Evolutionary conservation across 176 grass and related monocot genomes (phyloP).

Genomic region (Aegilops tauschii): DNA sequence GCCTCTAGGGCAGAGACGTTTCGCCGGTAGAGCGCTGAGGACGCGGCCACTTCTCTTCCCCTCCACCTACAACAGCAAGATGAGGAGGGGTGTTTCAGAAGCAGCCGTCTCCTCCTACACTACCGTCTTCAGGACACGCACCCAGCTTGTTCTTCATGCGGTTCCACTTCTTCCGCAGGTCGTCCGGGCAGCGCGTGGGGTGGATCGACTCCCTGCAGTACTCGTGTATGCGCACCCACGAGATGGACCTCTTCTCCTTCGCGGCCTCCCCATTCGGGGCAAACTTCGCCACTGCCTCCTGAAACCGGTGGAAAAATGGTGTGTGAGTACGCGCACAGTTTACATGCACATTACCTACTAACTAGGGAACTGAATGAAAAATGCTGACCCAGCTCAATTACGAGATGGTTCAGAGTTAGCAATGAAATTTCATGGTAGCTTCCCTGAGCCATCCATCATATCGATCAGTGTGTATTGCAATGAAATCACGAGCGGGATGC

Average conservation of each 20-base stretch:
- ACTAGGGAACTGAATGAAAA: background rate
- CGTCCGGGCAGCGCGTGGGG: constrained; percentile 33
- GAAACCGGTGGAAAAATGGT: background rate
- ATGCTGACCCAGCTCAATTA: background rate
- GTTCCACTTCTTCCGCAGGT: constrained; percentile 75
- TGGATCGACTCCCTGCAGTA: constrained; percentile 37
- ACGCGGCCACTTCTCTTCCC: no score
- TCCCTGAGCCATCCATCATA: background rate
- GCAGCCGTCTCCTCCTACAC: no score
- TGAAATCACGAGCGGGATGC: background rate
- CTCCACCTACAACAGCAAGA: background rate
- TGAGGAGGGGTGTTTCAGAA: background rate
- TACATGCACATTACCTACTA: no score
- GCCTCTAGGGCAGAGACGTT: no score
- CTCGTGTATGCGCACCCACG: constrained; percentile 47
- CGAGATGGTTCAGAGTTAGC: background rate
- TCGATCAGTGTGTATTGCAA: no score
- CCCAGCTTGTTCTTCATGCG: constrained; percentile 41
- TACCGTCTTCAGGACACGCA: background rate
- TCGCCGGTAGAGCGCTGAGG: no score
- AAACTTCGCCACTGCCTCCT: constrained; percentile 50
- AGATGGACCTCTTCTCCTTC: constrained; percentile 22
- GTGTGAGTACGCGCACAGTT: background rate
- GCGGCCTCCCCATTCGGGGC: background rate
- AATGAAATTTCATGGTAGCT: background rate